A percentile compares a stretch with the other conserved stretches of the same genome.
Conservation (phyloP, 2,329 filamentous ascomycete genomes). For the Arachnomyces sp. region DNA sequence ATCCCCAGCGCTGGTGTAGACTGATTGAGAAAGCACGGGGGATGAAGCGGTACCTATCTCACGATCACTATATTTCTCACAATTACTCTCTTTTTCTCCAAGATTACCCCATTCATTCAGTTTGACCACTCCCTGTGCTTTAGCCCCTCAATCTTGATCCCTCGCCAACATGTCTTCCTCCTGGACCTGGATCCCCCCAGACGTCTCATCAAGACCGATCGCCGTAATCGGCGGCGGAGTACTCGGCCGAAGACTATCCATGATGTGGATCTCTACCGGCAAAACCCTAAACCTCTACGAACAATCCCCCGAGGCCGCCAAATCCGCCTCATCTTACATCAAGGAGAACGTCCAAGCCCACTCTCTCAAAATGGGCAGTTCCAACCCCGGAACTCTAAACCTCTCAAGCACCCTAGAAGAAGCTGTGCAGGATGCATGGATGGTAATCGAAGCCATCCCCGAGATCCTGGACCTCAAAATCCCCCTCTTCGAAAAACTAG, state of each 20-base stretch:
- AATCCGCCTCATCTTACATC: conserved; percentile 12
- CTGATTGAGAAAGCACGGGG: too few relatives aligned
- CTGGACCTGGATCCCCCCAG: conserved; percentile 8
- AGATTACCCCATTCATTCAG: too few relatives aligned
- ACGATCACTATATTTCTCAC: too few relatives aligned
- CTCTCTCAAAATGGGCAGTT: conserved; percentile 13
- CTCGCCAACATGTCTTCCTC: too few relatives aligned
- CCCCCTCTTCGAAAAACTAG: conserved; percentile 32
- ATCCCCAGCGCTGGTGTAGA: too few relatives aligned
- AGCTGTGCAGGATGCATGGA: conserved; percentile 23
- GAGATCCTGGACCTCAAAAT: conserved; percentile 37
- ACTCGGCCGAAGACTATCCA: conserved; percentile 16
- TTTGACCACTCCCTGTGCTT: too few relatives aligned
- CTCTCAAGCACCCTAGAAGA: conserved; percentile 14
- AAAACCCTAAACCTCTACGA: conserved; percentile 14
- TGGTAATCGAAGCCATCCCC: conserved; percentile 35
- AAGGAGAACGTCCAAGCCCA: conserved; percentile 10
- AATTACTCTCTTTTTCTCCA: too few relatives aligned
- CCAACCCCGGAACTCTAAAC: too few relatives aligned
- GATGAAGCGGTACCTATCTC: too few relatives aligned
- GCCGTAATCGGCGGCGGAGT: conserved; percentile 16
- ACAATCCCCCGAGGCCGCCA: conserved; percentile 5
- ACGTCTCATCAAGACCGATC: conserved; percentile 16
- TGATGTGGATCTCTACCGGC: conserved; percentile 16
- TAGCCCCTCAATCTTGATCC: too few relatives aligned